A percentile compares a stretch with the other conserved stretches of the same genome.
phyloP scores from a whole-genome alignment of 768 basidiomycete species.

The Suillus weaverae region DNA sequence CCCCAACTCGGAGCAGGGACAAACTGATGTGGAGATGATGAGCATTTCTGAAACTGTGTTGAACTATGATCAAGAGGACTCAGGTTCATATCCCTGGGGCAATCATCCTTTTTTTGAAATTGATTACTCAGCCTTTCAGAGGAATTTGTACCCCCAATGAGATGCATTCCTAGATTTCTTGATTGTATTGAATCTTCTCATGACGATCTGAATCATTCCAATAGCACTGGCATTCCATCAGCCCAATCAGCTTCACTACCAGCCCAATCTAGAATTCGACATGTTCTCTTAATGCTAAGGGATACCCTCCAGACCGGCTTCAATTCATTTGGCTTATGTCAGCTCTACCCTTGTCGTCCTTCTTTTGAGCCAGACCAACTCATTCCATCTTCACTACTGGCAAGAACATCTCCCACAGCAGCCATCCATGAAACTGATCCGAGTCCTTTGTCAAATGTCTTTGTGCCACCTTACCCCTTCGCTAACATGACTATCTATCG shows the following conservation, averaged over 20 bases:
- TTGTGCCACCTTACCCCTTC: constrained; percentile 5
- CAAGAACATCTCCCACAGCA: not conserved
- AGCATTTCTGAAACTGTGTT: not conserved
- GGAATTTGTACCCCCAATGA: not conserved
- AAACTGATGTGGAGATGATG: not conserved
- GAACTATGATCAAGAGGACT: too few relatives aligned
- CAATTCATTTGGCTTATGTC: not conserved
- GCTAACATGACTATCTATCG: too few relatives aligned
- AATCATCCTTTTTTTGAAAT: not conserved
- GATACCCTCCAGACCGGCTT: not conserved
- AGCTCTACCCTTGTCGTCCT: not conserved
- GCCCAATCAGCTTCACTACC: too few relatives aligned
- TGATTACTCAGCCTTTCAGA: not conserved
- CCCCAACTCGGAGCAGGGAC: not conserved
- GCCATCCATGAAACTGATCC: too few relatives aligned
- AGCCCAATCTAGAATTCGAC: not conserved
- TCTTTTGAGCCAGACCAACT: not conserved
- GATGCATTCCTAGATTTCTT: not conserved
- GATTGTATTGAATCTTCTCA: not conserved
- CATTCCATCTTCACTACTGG: not conserved
- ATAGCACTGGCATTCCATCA: not conserved
- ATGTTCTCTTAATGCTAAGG: not conserved
- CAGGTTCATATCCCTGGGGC: not conserved
- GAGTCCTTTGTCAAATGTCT: not conserved
- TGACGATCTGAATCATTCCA: not conserved